phyloP scores from a whole-genome alignment of 2,329 filamentous ascomycete species.

The Nemania sp. region DNA sequence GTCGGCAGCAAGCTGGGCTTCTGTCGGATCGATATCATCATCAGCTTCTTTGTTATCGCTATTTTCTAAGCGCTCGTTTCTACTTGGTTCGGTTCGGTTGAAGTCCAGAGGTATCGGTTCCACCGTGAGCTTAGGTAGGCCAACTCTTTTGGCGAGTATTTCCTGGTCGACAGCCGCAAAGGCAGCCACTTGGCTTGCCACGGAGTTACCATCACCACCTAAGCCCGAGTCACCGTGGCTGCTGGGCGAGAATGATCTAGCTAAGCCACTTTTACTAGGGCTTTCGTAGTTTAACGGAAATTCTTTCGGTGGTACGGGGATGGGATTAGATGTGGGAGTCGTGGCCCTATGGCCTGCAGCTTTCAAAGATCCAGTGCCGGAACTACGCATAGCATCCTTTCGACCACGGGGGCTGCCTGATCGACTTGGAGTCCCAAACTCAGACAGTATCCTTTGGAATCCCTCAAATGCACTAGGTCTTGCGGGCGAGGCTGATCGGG shows the following conservation, averaged over 20 bases:
- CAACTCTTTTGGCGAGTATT: slow-evolving; percentile 68
- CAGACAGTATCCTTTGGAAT: slow-evolving; percentile 71
- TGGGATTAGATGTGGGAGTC: slow-evolving; percentile 52
- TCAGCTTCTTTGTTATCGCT: slow-evolving; percentile 46
- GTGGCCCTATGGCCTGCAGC: slow-evolving; percentile 48
- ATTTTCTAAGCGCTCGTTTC: slow-evolving; percentile 43
- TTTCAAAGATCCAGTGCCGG: slow-evolving; percentile 46
- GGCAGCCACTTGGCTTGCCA: slow-evolving; percentile 66
- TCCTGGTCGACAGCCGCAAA: slow-evolving; percentile 74
- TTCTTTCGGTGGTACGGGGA: slow-evolving; percentile 58
- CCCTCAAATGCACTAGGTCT: slow-evolving; percentile 68
- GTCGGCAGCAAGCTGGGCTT: slow-evolving; percentile 45
- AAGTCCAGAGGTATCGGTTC: slow-evolving; percentile 63
- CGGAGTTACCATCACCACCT: slow-evolving; percentile 50
- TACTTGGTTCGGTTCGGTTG: slow-evolving; percentile 49
- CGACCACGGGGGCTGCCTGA: slow-evolving; percentile 63
- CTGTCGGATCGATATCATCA: slow-evolving; percentile 44
- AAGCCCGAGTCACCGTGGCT: slow-evolving; percentile 49
- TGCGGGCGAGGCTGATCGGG: slow-evolving; percentile 64
- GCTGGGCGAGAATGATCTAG: slow-evolving; percentile 58
- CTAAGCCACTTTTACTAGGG: slow-evolving; percentile 49
- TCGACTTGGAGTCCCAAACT: slow-evolving; percentile 66
- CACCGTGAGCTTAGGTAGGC: slow-evolving; percentile 58
- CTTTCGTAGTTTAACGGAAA: slow-evolving; percentile 55
- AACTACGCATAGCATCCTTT: slow-evolving; percentile 57